Percentiles rank a stretch among this genome's conserved stretches.
phyloP scores from a whole-genome alignment of 805 yeast species.

The Yarrowia keelungensis region DNA sequence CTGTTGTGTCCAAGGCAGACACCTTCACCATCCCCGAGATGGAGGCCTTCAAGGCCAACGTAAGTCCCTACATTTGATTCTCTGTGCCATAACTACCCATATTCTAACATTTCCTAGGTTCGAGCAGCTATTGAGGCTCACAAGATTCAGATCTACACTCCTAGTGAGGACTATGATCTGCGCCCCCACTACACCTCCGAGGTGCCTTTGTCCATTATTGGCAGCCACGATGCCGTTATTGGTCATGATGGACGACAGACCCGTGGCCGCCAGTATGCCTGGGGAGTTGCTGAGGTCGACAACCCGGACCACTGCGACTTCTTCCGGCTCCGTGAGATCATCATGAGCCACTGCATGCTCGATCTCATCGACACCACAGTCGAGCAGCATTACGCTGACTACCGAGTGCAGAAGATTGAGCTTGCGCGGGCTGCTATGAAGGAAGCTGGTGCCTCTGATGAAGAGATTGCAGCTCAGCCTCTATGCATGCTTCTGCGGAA shows the following conservation, averaged over 20 bases:
- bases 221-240: slow-evolving; percentile 57
- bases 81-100: neutral
- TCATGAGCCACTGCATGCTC: slow-evolving; percentile 77
- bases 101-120: slow-evolving; percentile 50
- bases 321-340: slow-evolving; percentile 61
- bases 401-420: slow-evolving; percentile 82
- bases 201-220: slow-evolving; percentile 73
- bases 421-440: slow-evolving; percentile 82
- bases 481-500: slow-evolving; percentile 35
- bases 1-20: slow-evolving; percentile 88
- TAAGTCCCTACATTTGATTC: slow-evolving; percentile 44
- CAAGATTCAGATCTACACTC: slow-evolving; percentile 71
- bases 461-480: slow-evolving; percentile 54
- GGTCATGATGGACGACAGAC: slow-evolving; percentile 67
- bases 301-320: slow-evolving; percentile 49
- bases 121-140: slow-evolving; percentile 84
- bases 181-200: slow-evolving; percentile 73
- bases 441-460: slow-evolving; percentile 81
- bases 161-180: slow-evolving; percentile 63
- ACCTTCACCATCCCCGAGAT: slow-evolving; percentile 77
- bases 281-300: slow-evolving; percentile 62
- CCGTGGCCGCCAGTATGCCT: slow-evolving; percentile 71
- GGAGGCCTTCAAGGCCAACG: slow-evolving; percentile 64
- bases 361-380: slow-evolving; percentile 83
- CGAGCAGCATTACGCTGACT: slow-evolving; percentile 74